Conservation (phyloP, 2,329 filamentous ascomycete genomes). For the Colletotrichum sp. region DNA sequence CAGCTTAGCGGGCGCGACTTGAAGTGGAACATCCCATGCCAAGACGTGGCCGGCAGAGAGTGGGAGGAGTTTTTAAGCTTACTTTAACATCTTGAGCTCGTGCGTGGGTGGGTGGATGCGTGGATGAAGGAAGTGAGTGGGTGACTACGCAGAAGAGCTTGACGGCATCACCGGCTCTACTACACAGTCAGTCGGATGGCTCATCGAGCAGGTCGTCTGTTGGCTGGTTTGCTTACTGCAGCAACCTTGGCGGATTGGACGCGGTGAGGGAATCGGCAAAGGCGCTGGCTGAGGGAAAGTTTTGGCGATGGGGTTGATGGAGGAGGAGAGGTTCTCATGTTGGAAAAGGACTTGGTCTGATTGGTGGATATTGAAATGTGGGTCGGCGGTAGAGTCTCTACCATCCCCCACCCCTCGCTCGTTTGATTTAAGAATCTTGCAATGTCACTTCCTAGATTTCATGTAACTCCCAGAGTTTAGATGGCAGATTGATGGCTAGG, state of each 20-base stretch:
- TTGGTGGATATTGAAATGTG: neutral
- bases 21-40: neutral
- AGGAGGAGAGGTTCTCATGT: neutral
- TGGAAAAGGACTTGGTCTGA: neutral
- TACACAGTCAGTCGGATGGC: neutral
- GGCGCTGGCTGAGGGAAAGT: neutral
- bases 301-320: neutral
- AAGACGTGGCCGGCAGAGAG: neutral
- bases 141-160: neutral
- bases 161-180: neutral
- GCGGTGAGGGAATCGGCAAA: neutral
- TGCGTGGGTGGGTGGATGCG: neutral
- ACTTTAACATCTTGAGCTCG: conserved; percentile 14
- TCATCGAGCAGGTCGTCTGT: neutral
- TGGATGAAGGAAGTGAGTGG: neutral
- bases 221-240: neutral
- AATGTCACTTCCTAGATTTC: neutral
- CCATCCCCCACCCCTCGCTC: neutral
- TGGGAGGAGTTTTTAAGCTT: conserved; percentile 11
- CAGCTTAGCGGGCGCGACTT: neutral
- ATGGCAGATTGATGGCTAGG: neutral
- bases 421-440: neutral
- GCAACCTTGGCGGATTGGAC: neutral
- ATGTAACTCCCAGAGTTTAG: neutral
- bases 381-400: neutral